These are phyloP conservation scores for Syncephalis plumigaleata DNA, from an alignment of 371 early-diverging fungal species.

Conservation along the genomic window DNA sequence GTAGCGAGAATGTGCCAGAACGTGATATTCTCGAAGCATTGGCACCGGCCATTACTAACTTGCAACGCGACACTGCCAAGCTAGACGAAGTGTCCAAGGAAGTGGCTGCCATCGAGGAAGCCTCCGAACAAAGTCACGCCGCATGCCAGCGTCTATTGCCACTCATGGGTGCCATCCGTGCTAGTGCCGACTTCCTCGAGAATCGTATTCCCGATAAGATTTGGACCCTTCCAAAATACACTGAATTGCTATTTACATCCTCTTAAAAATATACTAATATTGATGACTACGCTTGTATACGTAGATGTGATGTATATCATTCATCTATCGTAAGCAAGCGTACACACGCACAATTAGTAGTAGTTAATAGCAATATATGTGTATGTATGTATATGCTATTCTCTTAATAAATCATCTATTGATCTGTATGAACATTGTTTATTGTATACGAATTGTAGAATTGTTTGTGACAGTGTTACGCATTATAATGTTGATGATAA, in stretches of 20 bases:
- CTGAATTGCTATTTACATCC: constrained; percentile 62
- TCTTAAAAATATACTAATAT: no score
- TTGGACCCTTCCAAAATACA: constrained; percentile 94
- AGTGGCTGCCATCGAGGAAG: constrained; percentile 31
- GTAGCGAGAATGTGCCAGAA: constrained; percentile 52
- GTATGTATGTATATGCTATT: no score
- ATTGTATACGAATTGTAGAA: no score
- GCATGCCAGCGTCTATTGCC: constrained; percentile 41
- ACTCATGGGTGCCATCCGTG: constrained; percentile 54
- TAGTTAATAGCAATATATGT: no score
- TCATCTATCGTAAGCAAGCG: no score
- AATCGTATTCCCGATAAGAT: constrained; percentile 63
- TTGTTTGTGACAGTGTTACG: no score
- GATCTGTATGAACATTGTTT: no score
- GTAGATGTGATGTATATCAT: no score
- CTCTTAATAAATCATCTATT: no score
- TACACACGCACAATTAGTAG: no score
- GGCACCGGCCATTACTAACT: constrained; percentile 31
- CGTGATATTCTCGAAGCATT: constrained; percentile 40
- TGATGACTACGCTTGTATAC: no score
- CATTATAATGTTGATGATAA: constrained; percentile 45
- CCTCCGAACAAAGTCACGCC: constrained; percentile 40
- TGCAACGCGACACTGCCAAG: constrained; percentile 32
- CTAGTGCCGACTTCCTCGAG: constrained; percentile 62
- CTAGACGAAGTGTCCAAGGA: constrained; percentile 37